Evolutionary conservation across 371 early-diverging fungal species (phyloP).

Genomic region (Choanephora cucurbitarum): DNA sequence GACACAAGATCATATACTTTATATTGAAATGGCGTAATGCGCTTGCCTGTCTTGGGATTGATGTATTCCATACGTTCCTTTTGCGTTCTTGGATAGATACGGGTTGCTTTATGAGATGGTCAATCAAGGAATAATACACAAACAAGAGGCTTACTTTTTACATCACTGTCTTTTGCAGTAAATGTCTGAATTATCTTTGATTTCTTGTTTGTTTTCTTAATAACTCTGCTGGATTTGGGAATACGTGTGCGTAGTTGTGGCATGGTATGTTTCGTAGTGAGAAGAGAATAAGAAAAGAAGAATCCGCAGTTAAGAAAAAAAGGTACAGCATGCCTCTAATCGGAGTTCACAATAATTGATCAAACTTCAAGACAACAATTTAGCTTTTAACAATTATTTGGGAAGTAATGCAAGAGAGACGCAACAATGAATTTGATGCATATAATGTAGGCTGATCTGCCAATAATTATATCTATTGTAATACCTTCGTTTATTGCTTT

Average conservation of each 20-base stretch:
- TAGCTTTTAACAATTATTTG: too few relatives aligned
- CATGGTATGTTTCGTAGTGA: background rate
- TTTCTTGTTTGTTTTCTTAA: background rate
- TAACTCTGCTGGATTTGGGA: background rate
- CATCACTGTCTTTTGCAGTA: constrained; percentile 15
- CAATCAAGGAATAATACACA: background rate
- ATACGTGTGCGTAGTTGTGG: background rate
- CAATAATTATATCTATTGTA: constrained; percentile 89
- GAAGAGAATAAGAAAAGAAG: background rate
- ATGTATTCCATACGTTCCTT: constrained; percentile 45
- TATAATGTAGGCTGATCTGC: constrained; percentile 96
- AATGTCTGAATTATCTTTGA: constrained; percentile 4
- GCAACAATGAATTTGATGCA: constrained; percentile 81
- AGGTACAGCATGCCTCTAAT: too few relatives aligned
- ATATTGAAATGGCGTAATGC: constrained; percentile 72
- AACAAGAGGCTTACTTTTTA: constrained; percentile 3
- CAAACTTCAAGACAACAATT: too few relatives aligned
- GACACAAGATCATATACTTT: constrained; percentile 69
- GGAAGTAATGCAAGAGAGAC: constrained; percentile 91
- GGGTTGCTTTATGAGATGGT: constrained; percentile 24
- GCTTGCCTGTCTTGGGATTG: constrained; percentile 53
- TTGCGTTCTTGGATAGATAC: constrained; percentile 41
- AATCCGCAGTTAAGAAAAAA: background rate
- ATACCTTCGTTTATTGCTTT: constrained; percentile 95
- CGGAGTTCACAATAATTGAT: too few relatives aligned